Percentiles rank a stretch among this genome's conserved stretches.
Evolutionary conservation across 495 filamentous ascomycete species (phyloP).

Genomic region (Tuber melanosporum): DNA sequence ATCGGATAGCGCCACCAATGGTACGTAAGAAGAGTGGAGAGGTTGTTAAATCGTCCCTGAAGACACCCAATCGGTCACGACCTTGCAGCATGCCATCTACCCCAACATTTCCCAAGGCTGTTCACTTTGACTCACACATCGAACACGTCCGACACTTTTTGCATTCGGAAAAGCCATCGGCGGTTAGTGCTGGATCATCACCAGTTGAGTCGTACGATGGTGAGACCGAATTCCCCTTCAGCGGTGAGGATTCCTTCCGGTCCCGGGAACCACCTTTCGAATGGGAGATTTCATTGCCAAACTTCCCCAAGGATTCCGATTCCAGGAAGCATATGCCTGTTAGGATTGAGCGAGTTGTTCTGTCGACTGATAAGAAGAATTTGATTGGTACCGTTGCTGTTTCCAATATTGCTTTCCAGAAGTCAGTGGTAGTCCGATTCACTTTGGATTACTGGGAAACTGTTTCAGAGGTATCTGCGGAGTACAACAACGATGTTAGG

Average conservation of each 20-base stretch:
- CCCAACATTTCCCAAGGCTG: slow-evolving; percentile 86
- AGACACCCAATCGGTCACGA: slow-evolving; percentile 66
- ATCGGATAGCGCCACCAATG: slow-evolving; percentile 65
- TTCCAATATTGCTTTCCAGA: slow-evolving; percentile 85
- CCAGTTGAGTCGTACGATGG: slow-evolving; percentile 78
- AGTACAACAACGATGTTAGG: slow-evolving; percentile 73
- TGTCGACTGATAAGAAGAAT: slow-evolving; percentile 78
- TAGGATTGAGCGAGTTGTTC: slow-evolving; percentile 71
- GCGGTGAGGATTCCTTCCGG: slow-evolving; percentile 48
- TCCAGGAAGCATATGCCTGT: slow-evolving; percentile 60
- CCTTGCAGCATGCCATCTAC: slow-evolving; percentile 97
- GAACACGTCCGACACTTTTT: slow-evolving; percentile 94
- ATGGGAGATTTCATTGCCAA: slow-evolving; percentile 78
- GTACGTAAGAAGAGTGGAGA: slow-evolving; percentile 98
- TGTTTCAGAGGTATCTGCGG: slow-evolving; percentile 83
- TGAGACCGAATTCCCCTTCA: slow-evolving; percentile 82
- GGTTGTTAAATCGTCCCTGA: slow-evolving; percentile 84
- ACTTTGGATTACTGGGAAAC: slow-evolving; percentile 98
- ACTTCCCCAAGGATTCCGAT: slow-evolving; percentile 68
- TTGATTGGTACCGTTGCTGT: slow-evolving; percentile 76
- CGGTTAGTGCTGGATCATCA: slow-evolving; percentile 92
- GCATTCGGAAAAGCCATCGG: slow-evolving; percentile 84
- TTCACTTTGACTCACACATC: slow-evolving; percentile 90
- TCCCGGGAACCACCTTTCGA: slow-evolving; percentile 55
- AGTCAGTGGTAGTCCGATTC: slow-evolving; percentile 79